Percentiles rank a stretch among this genome's conserved stretches.
phyloP scores from a whole-genome alignment of 1,139 yeast species.

The Blastobotrys raffinosifermentans region DNA sequence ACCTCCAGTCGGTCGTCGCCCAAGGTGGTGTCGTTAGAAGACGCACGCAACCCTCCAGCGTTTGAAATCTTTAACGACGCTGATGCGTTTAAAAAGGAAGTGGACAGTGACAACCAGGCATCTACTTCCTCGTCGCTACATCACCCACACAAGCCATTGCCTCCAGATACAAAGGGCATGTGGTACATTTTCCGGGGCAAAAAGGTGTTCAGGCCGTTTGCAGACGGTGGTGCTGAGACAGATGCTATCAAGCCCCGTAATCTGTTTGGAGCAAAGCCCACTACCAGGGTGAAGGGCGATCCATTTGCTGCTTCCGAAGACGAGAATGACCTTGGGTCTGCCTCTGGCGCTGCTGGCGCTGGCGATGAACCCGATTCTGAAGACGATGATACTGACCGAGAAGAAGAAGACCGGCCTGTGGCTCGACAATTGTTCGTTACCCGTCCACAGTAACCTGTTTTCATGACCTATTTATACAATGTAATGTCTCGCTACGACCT shows the following conservation, averaged over 20 bases:
- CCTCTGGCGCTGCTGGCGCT: neutral
- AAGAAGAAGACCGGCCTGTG: slow-evolving; percentile 19
- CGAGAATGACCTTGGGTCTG: neutral
- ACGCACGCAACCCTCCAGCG: slow-evolving; percentile 2
- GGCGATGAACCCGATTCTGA: slow-evolving; percentile 14
- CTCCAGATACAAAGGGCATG: slow-evolving; percentile 29
- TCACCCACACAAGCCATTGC: slow-evolving; percentile 23
- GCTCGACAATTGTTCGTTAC: too few species aligned
- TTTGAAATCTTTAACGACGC: slow-evolving; percentile 21
- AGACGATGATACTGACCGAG: slow-evolving; percentile 25
- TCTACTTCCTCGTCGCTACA: slow-evolving; percentile 2
- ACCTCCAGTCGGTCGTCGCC: neutral
- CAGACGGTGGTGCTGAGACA: slow-evolving; percentile 18
- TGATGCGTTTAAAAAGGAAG: slow-evolving; percentile 20
- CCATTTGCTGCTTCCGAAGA: neutral
- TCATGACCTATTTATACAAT: too few species aligned
- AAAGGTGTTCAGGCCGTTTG: slow-evolving; percentile 34
- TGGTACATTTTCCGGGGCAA: slow-evolving; percentile 39
- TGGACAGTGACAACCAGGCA: slow-evolving; percentile 15
- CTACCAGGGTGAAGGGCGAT: neutral
- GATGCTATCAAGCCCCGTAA: slow-evolving; percentile 21
- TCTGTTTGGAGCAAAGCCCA: slow-evolving; percentile 16
- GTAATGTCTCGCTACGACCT: too few species aligned
- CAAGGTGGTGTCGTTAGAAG: slow-evolving; percentile 5
- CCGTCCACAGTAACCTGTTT: too few species aligned